Conservation (phyloP, 306 rosid species). For the Luffa aegyptiaca region DNA sequence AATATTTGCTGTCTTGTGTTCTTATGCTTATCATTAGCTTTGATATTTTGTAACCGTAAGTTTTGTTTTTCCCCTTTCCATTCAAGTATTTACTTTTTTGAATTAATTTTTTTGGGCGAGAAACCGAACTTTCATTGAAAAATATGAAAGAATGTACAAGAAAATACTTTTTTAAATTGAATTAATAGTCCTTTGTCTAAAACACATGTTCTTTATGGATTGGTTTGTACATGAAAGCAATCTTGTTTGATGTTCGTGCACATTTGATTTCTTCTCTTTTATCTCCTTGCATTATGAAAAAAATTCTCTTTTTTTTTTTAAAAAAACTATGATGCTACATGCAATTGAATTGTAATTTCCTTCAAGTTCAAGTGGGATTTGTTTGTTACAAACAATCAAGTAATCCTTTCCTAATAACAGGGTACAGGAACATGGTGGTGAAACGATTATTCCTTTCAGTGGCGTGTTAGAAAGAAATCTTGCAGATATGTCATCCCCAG, state of each 20-base stretch:
- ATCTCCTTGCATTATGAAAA: neutral
- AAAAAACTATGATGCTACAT: neutral
- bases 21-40: neutral
- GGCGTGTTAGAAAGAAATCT: slow-evolving; percentile 78
- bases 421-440: slow-evolving; percentile 99
- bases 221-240: neutral
- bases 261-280: neutral
- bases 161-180: neutral
- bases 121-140: too few relatives aligned
- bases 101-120: neutral
- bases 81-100: neutral
- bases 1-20: neutral
- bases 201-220: neutral
- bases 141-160: too few relatives aligned
- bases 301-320: too few relatives aligned
- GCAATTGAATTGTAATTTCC: neutral
- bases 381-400: slow-evolving; percentile 3
- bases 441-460: slow-evolving; percentile 81
- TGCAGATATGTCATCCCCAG: slow-evolving; percentile 69
- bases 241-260: neutral
- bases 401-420: slow-evolving; percentile 28
- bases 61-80: neutral
- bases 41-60: neutral
- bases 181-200: too few relatives aligned
- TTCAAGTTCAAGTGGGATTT: neutral